Percentiles rank a stretch among this genome's conserved stretches.
phyloP scores from a whole-genome alignment of 2,329 filamentous ascomycete species.

The Fusarium sp. region DNA sequence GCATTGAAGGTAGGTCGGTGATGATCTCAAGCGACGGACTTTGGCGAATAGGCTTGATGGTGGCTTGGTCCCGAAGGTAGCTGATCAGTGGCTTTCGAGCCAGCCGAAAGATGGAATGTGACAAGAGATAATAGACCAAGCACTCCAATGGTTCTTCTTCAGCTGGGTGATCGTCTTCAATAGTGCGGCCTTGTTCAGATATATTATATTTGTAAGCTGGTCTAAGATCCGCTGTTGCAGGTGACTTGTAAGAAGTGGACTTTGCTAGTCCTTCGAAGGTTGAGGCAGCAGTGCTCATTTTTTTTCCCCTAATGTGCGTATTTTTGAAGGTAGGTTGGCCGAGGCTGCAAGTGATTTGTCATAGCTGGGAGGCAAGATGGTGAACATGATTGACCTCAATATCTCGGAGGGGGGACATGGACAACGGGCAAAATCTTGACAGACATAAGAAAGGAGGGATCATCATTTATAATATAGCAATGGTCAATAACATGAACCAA shows the following conservation, averaged over 20 bases:
- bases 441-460: background rate
- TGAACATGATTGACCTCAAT: background rate
- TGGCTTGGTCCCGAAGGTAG: conserved; percentile 26
- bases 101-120: conserved; percentile 31
- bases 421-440: background rate
- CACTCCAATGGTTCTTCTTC: conserved; percentile 26
- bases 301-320: background rate
- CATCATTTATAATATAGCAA: background rate
- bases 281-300: background rate
- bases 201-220: background rate
- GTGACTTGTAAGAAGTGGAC: background rate
- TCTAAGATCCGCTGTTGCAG: background rate
- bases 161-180: conserved; percentile 1
- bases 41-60: conserved; percentile 22
- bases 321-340: background rate
- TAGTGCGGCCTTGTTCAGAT: background rate
- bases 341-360: background rate
- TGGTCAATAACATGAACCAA: background rate
- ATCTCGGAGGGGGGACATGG: no score
- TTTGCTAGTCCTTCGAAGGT: background rate
- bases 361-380: background rate
- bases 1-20: conserved; percentile 28
- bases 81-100: conserved; percentile 20
- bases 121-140: conserved; percentile 8
- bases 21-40: conserved; percentile 25